Base-by-base conservation (phyloP, 495 filamentous ascomycete genomes). In the Apodospora peruviana region DNA sequence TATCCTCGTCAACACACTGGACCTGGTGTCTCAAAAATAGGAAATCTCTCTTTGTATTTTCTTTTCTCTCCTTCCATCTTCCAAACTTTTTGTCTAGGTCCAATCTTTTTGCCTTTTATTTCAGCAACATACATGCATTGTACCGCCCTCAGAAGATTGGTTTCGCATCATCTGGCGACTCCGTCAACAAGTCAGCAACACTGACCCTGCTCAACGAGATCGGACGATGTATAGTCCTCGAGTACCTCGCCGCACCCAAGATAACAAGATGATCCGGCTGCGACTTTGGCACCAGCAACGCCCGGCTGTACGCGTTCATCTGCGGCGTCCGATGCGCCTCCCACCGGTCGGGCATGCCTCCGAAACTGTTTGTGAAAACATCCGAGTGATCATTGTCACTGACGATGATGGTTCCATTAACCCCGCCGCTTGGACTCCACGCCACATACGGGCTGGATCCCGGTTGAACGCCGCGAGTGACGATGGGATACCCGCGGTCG, bases 361-460 rank as follows among this genome's bases (percentile, higher is more conserved):
- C 66, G 5, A 62, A 67, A 29, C 68, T 62, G 53, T 86, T 87
- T 19, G 80, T 56, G 43, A 81, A 87, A 2, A 87, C 52, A 18
- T 76, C 63, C n/a, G 63, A 62, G 27, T 69, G 56, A 7, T 69
- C 74, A 0, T 75, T 75, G 5, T 67, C 67, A 50, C 77, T 82
- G 23, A 80, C 78, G 20, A 84, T 69, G 45, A 80, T 74, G 0
- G 80, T 81, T 2, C 80, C 80, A 45, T 81, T 70, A 18, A 51
- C 55, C 17, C 79, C 80, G 2, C 79, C 79, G 18, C 68, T 67
- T 0, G 72, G 58, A 0, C 70, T 72, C 79, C 78, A 83, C 0
- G 72, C 70, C 1, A 80, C 70, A 38, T 79, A 82, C 1, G 80
- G 80, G 1, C 76, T 78, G 9, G 72, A 71, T 4, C 62, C 75